phyloP scores from a whole-genome alignment of 208 protist species.

The Leishmania tropica region DNA sequence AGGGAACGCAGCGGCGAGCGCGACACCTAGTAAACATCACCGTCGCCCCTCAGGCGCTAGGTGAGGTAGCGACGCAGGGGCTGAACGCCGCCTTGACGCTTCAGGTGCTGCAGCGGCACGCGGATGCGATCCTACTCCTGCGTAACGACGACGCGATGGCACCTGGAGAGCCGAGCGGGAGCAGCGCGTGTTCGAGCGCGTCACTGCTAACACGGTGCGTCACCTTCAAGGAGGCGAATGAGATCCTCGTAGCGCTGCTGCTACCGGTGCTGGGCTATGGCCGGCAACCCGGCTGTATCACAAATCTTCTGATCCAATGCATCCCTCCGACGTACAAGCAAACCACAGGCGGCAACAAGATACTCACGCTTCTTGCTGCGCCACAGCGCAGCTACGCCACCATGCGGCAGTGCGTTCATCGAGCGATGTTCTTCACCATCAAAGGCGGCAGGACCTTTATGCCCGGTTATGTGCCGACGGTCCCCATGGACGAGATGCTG shows the following conservation, averaged over 20 bases:
- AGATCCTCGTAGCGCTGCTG: conserved; percentile 75
- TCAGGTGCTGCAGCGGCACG: conserved; percentile 52
- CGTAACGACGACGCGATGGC: conserved; percentile 81
- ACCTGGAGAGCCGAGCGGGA: conserved; percentile 28
- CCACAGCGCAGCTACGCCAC: conserved; percentile 74
- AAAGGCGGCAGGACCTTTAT: conserved; percentile 54
- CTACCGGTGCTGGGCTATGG: conserved; percentile 78
- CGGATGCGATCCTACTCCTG: conserved; percentile 73
- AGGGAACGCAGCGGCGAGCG: conserved; percentile 73
- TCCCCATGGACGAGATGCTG: conserved; percentile 57
- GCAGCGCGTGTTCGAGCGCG: conserved; percentile 30
- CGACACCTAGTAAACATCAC: conserved; percentile 66
- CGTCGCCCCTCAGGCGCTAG: conserved; percentile 67
- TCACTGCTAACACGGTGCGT: conserved; percentile 50
- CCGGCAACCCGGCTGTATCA: conserved; percentile 26
- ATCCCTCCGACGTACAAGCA: conserved; percentile 24
- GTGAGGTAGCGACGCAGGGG: conserved; percentile 80
- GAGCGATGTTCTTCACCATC: conserved; percentile 56
- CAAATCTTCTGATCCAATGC: conserved; percentile 48
- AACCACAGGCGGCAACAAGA: conserved; percentile 50
- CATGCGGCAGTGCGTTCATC: conserved; percentile 48
- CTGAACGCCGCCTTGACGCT: conserved; percentile 82
- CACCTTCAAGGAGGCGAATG: conserved; percentile 86
- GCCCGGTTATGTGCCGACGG: conserved; percentile 54
- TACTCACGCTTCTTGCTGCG: conserved; percentile 73